Base-by-base conservation (phyloP, 768 basidiomycete species). In the Pleurotus tuber-regium region DNA sequence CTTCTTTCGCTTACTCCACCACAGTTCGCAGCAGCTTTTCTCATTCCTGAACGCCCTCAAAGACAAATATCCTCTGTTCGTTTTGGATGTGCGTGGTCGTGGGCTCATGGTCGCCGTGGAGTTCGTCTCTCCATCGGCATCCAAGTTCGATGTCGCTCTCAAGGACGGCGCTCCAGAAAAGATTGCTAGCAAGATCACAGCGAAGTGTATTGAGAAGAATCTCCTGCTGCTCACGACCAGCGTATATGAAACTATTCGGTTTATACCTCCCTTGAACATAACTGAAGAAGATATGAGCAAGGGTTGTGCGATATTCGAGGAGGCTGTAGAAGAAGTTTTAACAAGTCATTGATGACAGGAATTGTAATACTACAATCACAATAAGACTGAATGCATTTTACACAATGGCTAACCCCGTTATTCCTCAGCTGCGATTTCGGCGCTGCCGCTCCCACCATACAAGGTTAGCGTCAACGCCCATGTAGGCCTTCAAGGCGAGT, bases 221-320 rank as follows among this genome's bases (percentile, higher is more conserved):
- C 69, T 98, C 73, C 65, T 97, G 43, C 80, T 96, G 33, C 73
- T 98, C 52, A 96, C 95, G 10, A 97, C 95, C 21, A 91, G 88
- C 44, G 77, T 90, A 21, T 95, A 89, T 65, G 88, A 95, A 65
- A 87, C 87, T 11, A 73, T 97, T 52, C 76, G 94, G 62, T 97
- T 98, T 75, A 98, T 98, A 61, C 96, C 96, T 3, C 82, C 96
- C 12, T 68, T 98, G 60, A 95, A 92, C 63, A 80, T 96, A 55
- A 80, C 77, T 19, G 67, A 81, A 66, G 79, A 76, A 64, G 92
- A 98, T 63, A 70, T 97, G 72, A 75, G 69, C 59, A 82, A 83
- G 63, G 89, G 89, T 0, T 74, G 72, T 52, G 61, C 65, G 31
- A 83, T 90, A 23, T 91, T 92, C 65, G 72, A 61, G 28, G 78